Base-by-base conservation (phyloP, 2,329 filamentous ascomycete species). In the Arthrobotrys musiformis region DNA sequence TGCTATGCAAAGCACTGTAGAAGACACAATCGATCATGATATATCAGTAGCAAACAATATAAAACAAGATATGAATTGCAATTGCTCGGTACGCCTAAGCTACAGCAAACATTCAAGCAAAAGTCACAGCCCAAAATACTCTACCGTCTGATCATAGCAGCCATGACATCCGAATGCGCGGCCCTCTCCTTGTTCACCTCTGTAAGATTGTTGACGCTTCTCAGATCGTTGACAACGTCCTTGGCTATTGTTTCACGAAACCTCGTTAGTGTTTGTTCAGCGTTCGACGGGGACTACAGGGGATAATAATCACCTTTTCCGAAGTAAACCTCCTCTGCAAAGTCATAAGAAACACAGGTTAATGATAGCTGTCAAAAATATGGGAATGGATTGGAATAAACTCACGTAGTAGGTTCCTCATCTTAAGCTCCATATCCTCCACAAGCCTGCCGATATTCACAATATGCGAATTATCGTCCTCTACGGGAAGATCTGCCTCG, bases 351-450 rank as follows among this genome's bases (percentile, higher is more conserved):
- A 48, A 35, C 44, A 58, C 42, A 26, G 19, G 50, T 78, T 69
- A 79, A 79, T 60, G 15, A 15, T 15, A 22, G 9, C 9, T 22
- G 9, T 15, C 4, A 13, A 4, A 24, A 19, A 4, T n/a, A 4
- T 35, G 9, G 5, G 11, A 37, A 24, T 19, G 0, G 19, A 15
- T 40, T 17, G n/a, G 19, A 52, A 22, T 22, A 7, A 19, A 83
- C 85, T 79, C 84, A 87, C 86, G 94, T 83, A 99, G 86, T 84
- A 98, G 84, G 84, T 99, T 99, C 80, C 95, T 90, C 95, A 99
- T 98, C 88, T 97, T 97, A 83, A 97, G 89, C 86, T 99, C 95
- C 95, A 99, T 98, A 84, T 99, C 95, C 87, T 99, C 95, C 63
- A 99, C 94, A 82, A 99, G 87, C 50, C 80, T 79, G 72, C 95